Base-by-base conservation (phyloP, 768 basidiomycete genomes). In the Pleurotus citrinopileatus region DNA sequence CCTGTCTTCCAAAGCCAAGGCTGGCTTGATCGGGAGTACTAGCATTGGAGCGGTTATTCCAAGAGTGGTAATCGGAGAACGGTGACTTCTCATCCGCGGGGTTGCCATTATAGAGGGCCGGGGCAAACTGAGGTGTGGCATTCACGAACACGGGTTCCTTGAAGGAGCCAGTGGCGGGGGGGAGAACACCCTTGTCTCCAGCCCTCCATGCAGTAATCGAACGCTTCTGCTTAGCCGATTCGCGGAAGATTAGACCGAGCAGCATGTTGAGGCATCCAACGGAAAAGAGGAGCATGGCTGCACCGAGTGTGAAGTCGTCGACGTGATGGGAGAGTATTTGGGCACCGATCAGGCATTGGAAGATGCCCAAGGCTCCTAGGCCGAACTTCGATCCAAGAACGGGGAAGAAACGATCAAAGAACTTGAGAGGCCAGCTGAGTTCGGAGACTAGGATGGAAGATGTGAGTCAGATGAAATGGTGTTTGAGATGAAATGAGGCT, bases 271-370 rank as follows among this genome's bases (percentile, higher is more conserved):
- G 70, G 69, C 91, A 93, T n/a, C 93, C 94, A 55, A 96, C 64
- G 48, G 91, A 80, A 74, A 96, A 96, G 57, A 96, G 81, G 76
- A 96, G 86, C 78, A 95, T 95, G 43, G 89, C 92, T 3, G 92
- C 78, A 57, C 93, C 93, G 64, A 95, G 89, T 19, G 92, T 84
- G 74, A 96, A 95, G 56, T 82, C 84, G 62, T 92, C 86, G 55
- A 94, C 91, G 67, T 86, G 80, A 73, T 90, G 87, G 4, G 86
- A 86, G 50, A 89, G 81, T 55, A 89, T 77, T 15, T 84, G 79
- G 26, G 86, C 86, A 7, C 85, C 84, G 54, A 89, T 85, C 86
- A 95, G 76, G 70, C 87, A 85, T 70, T 97, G 89, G 66, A 95
- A 88, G 54, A 92, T 75, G 19, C 94, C 94, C 26, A 96, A 78